Evolutionary conservation across 129 eudicot genomes (phyloP).

Genomic region (Arctium minus): DNA sequence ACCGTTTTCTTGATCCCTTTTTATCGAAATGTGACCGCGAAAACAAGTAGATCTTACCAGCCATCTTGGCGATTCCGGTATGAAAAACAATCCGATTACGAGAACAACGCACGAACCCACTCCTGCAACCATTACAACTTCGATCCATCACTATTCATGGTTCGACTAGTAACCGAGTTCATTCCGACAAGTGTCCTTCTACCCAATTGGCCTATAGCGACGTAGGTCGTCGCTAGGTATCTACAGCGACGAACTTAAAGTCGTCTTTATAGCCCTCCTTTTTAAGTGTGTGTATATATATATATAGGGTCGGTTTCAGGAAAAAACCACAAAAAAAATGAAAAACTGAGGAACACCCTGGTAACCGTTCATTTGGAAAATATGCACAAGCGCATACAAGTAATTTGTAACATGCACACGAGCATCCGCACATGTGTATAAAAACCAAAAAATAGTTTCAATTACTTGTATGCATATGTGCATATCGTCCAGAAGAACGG

Average conservation of each 20-base stretch:
- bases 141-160: neutral
- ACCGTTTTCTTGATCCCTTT: neutral
- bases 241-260: neutral
- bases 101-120: conserved; percentile 38
- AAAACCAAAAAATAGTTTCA: too few species aligned
- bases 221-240: neutral
- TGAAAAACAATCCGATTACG: conserved; percentile 42
- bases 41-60: conserved; percentile 39
- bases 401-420: too few species aligned
- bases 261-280: neutral
- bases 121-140: conserved; percentile 35
- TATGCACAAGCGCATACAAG: too few species aligned
- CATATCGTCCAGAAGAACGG: too few species aligned
- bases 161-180: neutral
- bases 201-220: neutral
- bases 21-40: neutral
- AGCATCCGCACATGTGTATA: too few species aligned
- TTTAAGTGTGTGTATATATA: neutral
- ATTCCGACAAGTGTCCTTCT: neutral
- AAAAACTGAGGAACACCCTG: too few species aligned
- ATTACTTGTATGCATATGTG: too few species aligned
- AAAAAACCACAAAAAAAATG: too few species aligned
- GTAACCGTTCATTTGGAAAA: too few species aligned
- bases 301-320: too few species aligned
- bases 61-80: conserved; percentile 81